phyloP scores from a whole-genome alignment of 371 early-diverging fungal genomes.

The Lichtheimia hyalospora region DNA sequence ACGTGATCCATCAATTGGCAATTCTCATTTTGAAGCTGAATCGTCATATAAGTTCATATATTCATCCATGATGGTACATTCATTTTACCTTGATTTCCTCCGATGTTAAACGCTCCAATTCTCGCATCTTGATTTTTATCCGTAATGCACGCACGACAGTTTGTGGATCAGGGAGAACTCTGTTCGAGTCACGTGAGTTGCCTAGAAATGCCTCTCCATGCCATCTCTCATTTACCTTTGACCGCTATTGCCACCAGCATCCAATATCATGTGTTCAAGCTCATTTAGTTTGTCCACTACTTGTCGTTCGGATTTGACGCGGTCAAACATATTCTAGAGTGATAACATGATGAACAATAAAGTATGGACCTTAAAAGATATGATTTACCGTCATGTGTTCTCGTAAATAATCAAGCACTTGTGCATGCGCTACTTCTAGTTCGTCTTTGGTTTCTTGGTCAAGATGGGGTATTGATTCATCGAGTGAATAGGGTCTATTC shows the following conservation, averaged over 20 bases:
- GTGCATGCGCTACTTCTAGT: background rate
- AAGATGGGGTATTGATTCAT: background rate
- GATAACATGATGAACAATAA: too few species aligned
- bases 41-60: background rate
- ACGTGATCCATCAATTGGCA: slow-evolving; percentile 7
- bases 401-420: background rate
- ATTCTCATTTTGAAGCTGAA: slow-evolving; percentile 11
- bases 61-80: background rate
- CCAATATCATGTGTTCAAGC: background rate
- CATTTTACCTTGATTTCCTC: slow-evolving; percentile 11
- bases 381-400: slow-evolving; percentile 2
- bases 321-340: slow-evolving; percentile 7
- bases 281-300: slow-evolving; percentile 2
- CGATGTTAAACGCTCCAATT: slow-evolving; percentile 3
- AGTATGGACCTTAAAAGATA: too few species aligned
- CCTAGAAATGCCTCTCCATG: background rate
- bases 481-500: background rate
- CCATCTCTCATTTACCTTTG: background rate
- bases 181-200: background rate
- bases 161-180: slow-evolving; percentile 8
- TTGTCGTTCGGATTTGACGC: background rate
- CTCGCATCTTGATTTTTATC: slow-evolving; percentile 12
- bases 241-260: background rate
- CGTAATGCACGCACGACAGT: slow-evolving; percentile 10
- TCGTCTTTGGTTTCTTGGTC: background rate